Conservation (phyloP, 257 asterid species). For the Thymus mandschuricus region DNA sequence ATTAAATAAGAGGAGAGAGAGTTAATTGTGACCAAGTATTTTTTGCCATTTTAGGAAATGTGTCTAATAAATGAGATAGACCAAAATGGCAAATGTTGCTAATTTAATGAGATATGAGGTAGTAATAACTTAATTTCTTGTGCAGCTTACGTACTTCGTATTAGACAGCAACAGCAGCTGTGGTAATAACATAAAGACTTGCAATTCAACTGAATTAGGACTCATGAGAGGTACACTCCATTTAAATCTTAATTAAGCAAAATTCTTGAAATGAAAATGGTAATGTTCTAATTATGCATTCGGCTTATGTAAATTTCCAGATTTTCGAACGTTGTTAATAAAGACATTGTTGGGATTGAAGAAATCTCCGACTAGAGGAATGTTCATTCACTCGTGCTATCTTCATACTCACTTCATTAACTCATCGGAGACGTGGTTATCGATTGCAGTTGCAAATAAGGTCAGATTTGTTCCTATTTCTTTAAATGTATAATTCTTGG, state of each 20-base stretch:
- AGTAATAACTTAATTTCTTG: neutral
- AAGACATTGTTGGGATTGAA: neutral
- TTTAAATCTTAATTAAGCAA: neutral
- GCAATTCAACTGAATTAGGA: slow-evolving; percentile 26
- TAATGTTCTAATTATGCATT: neutral
- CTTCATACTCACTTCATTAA: neutral
- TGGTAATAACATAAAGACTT: neutral
- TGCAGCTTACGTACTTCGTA: neutral
- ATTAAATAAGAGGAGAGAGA: too few relatives aligned
- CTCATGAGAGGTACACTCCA: slow-evolving; percentile 26
- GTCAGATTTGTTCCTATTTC: neutral
- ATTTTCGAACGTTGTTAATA: neutral
- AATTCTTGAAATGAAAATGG: too few relatives aligned
- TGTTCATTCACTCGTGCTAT: neutral
- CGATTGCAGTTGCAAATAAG: neutral
- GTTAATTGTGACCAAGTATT: too few relatives aligned
- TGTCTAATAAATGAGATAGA: too few relatives aligned
- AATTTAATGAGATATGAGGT: too few relatives aligned
- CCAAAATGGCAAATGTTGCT: too few relatives aligned
- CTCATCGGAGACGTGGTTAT: neutral
- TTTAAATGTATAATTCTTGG: too few relatives aligned
- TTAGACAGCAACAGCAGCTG: slow-evolving; percentile 1
- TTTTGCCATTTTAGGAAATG: too few relatives aligned
- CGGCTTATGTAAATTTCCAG: neutral
- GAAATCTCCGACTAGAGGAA: neutral